Base-by-base conservation (phyloP, 805 yeast species). In the Wickerhamiella spandovensis region DNA sequence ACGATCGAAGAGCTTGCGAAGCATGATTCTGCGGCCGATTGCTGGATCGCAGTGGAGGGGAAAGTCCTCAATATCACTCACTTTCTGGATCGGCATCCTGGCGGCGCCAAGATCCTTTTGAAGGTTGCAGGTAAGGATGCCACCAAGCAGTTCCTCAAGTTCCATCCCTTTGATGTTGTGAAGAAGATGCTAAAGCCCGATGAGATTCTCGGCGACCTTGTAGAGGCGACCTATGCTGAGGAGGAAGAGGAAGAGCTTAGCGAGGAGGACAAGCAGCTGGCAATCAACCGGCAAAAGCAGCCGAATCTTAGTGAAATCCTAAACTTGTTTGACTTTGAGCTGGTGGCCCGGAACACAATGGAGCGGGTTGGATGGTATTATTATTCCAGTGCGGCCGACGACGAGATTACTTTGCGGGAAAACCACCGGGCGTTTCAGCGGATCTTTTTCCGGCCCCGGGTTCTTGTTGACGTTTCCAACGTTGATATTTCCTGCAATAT, bases 361-460 rank as follows among this genome's bases (percentile, higher is more conserved):
- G 76, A 85, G 28, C 79, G 77, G 50, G 75, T 77, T 30, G 97
- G 92, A 0, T 85, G 97, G 94, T 92, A 92, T 13, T 90, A 90
- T 66, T 90, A 88, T 64, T 82, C 94, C 3, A 78, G 88, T 35
- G 97, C 90, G 9, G 76, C 95, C 17, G 97, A 90, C 66, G 97
- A 90, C 65, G 97, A 90, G 68, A 77, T 90, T 57, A 76, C 95
- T 2, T 64, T 84, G 61, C 76, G 97, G 58, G 96, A 89, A 61
- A 90, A 90, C 68, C 97, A 88, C 64, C 74, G 79, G 48, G 94
- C 95, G 3, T 90, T 78, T 68, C 95, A 86, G 61, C 72, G 95
- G 28, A 77, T 89, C 48, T 88, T 84, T 69, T 90, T 90, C 72
- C 80, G 83, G 56, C 97, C 97, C 13, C 72, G 78, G 50, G 74